Percentiles rank a stretch among this genome's conserved stretches.
Conservation (phyloP, 208 protist species). For the Spongospora subterranea region DNA sequence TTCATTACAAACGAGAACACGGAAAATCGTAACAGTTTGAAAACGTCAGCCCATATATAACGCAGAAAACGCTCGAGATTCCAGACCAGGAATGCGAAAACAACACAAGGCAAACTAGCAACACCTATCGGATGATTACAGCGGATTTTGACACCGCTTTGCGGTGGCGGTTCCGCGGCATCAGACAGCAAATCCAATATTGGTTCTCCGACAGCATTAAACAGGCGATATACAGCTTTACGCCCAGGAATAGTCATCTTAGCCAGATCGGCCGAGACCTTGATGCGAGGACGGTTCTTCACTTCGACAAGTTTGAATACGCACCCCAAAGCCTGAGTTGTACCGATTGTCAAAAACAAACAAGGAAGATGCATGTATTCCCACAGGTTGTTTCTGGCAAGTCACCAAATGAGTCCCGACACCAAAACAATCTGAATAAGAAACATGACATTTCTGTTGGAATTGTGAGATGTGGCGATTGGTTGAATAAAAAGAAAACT, state of each 20-base stretch:
- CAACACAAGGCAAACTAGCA: background rate
- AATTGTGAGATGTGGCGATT: slow-evolving; percentile 34
- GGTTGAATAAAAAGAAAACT: background rate
- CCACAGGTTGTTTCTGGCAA: slow-evolving; percentile 72
- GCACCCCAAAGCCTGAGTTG: slow-evolving; percentile 78
- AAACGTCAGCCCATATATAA: too few species aligned
- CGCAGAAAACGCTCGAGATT: too few species aligned
- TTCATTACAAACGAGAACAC: too few species aligned
- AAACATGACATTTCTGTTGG: slow-evolving; percentile 57
- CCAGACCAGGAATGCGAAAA: too few species aligned
- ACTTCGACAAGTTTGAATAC: slow-evolving; percentile 87
- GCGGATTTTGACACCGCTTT: background rate
- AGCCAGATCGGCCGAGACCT: slow-evolving; percentile 74
- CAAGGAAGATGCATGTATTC: background rate
- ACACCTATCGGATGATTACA: slow-evolving; percentile 34
- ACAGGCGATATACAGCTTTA: slow-evolving; percentile 79
- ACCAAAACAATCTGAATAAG: slow-evolving; percentile 83
- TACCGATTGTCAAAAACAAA: background rate
- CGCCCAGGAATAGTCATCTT: slow-evolving; percentile 81
- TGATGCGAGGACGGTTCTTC: slow-evolving; percentile 80
- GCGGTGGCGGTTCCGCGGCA: background rate
- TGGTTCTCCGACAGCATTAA: slow-evolving; percentile 68
- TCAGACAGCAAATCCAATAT: slow-evolving; percentile 74
- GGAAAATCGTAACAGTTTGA: too few species aligned
- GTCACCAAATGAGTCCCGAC: slow-evolving; percentile 89